Conservation (phyloP, 2,329 filamentous ascomycete species). For the Ophiosphaerella herpotricha region DNA sequence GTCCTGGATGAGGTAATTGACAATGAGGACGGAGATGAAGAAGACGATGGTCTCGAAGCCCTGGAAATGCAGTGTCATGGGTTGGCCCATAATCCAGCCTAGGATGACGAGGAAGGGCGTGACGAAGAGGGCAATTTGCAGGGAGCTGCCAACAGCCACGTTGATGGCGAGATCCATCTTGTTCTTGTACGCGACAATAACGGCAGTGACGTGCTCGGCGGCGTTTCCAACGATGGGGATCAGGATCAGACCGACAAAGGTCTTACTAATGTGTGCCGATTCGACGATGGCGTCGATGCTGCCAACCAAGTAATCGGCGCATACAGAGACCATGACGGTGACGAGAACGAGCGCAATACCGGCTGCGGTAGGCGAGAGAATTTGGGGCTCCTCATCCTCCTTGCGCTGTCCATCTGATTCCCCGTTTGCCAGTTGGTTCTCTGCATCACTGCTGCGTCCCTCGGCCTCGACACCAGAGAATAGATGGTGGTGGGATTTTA, state of each 20-base stretch:
- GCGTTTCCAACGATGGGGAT: slow-evolving; percentile 63
- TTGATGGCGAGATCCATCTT: slow-evolving; percentile 63
- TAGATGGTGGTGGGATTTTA: slow-evolving; percentile 55
- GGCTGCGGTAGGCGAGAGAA: slow-evolving; percentile 52
- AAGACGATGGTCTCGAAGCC: slow-evolving; percentile 87
- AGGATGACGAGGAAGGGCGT: slow-evolving; percentile 62
- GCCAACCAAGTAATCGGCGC: slow-evolving; percentile 60
- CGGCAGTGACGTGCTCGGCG: slow-evolving; percentile 61
- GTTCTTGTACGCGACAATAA: slow-evolving; percentile 60
- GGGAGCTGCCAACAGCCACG: slow-evolving; percentile 58
- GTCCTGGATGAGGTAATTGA: slow-evolving; percentile 85
- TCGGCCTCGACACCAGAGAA: slow-evolving; percentile 50
- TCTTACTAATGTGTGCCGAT: slow-evolving; percentile 57
- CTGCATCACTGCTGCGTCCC: slow-evolving; percentile 21
- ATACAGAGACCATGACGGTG: slow-evolving; percentile 55
- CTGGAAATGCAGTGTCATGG: slow-evolving; percentile 77
- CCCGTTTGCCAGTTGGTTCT: too few relatives aligned
- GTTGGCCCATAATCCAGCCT: slow-evolving; percentile 58
- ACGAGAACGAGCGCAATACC: slow-evolving; percentile 53
- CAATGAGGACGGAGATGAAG: slow-evolving; percentile 82
- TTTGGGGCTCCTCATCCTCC: slow-evolving; percentile 44
- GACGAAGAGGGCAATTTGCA: slow-evolving; percentile 63
- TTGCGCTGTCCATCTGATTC: slow-evolving; percentile 38
- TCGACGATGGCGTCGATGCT: slow-evolving; percentile 60
- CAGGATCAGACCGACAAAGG: slow-evolving; percentile 62